These are phyloP conservation scores for Crithidia sp. DNA, from an alignment of 208 protist species.

Conservation along the genomic window DNA sequence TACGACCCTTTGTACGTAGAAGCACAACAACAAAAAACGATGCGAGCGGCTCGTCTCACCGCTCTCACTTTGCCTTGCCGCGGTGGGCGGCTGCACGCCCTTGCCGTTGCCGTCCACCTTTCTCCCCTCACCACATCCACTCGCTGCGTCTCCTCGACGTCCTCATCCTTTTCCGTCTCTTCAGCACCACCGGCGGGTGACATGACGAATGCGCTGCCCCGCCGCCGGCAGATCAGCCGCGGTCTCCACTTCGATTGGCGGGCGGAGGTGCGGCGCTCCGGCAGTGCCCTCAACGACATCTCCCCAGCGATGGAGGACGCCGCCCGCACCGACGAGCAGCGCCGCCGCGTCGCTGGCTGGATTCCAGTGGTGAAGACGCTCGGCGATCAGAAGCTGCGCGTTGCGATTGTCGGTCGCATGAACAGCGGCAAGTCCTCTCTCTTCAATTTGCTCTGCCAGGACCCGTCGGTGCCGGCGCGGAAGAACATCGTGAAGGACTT, in stretches of 20 bases:
- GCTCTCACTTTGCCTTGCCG: background rate
- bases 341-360: slow-evolving; percentile 79
- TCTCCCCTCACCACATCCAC: background rate
- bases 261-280: slow-evolving; percentile 59
- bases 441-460: slow-evolving; percentile 87
- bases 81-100: background rate
- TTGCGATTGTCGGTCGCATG: slow-evolving; percentile 90
- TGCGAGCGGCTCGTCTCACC: slow-evolving; percentile 9
- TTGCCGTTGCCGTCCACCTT: background rate
- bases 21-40: background rate
- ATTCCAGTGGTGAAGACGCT: slow-evolving; percentile 81
- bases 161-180: background rate
- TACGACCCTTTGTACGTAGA: too few species aligned
- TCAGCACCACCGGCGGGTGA: background rate
- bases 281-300: slow-evolving; percentile 75
- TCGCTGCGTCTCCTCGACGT: slow-evolving; percentile 1
- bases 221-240: slow-evolving; percentile 53
- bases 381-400: slow-evolving; percentile 79
- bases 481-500: slow-evolving; percentile 86
- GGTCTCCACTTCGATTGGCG: slow-evolving; percentile 70
- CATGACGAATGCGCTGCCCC: slow-evolving; percentile 39
- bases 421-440: slow-evolving; percentile 91
- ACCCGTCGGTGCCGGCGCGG: slow-evolving; percentile 56
- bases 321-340: slow-evolving; percentile 69
- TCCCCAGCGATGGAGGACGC: slow-evolving; percentile 67